Evolutionary conservation across 129 eudicot genomes (phyloP).

Genomic region (Oenanthe sinensis): DNA sequence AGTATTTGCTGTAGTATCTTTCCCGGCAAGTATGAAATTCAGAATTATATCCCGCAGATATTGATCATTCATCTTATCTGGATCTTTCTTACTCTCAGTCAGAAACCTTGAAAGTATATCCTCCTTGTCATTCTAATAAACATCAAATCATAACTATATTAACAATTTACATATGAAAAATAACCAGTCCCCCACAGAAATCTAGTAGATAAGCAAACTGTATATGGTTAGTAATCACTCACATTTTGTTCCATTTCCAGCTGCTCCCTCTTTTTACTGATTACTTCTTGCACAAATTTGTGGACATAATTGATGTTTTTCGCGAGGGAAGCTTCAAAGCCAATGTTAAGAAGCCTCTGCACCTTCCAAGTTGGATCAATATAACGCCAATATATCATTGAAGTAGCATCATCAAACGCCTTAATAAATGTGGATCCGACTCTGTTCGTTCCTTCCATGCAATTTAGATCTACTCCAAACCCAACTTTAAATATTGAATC

Average conservation of each 20-base stretch:
- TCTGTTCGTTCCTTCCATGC: neutral
- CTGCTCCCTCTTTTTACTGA: slow-evolving; percentile 5
- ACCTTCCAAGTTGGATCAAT: slow-evolving; percentile 9
- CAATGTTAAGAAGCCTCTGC: slow-evolving; percentile 5
- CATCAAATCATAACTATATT: neutral
- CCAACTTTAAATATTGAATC: slow-evolving; percentile 2
- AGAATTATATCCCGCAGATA: neutral
- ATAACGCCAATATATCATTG: slow-evolving; percentile 1
- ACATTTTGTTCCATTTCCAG: slow-evolving; percentile 8
- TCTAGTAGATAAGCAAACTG: neutral
- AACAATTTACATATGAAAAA: neutral
- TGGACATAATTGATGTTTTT: neutral
- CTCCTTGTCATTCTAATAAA: slow-evolving; percentile 2
- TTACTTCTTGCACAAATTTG: slow-evolving; percentile 1
- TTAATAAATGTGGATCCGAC: neutral
- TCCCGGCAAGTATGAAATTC: neutral
- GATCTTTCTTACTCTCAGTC: slow-evolving; percentile 4
- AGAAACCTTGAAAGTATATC: slow-evolving; percentile 3
- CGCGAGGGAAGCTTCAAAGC: slow-evolving; percentile 2
- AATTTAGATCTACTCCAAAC: neutral
- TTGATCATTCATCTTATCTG: neutral
- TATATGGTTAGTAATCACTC: neutral
- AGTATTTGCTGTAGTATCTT: slow-evolving; percentile 1
- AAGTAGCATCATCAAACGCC: slow-evolving; percentile 3
- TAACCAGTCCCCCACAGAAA: neutral